Evolutionary conservation across 805 yeast genomes (phyloP).

Genomic region (Hanseniaspora taiwanica): DNA sequence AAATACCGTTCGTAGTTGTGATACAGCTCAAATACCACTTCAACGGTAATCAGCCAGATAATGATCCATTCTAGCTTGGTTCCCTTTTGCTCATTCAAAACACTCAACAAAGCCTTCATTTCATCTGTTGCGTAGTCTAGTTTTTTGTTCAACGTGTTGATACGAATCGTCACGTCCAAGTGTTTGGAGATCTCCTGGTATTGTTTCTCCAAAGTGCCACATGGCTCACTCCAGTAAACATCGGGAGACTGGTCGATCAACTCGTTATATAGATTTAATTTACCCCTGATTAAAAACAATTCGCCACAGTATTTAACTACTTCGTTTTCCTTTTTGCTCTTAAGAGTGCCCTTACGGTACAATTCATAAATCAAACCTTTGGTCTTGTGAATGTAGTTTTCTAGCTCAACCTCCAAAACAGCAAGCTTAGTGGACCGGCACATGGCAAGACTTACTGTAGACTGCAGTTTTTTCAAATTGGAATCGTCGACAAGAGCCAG

Average conservation of each 20-base stretch:
- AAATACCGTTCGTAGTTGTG: constrained; percentile 52
- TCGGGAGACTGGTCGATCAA: constrained; percentile 79
- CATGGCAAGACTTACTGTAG: constrained; percentile 44
- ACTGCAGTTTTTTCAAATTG: not conserved
- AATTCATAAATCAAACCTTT: constrained; percentile 45
- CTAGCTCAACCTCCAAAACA: constrained; percentile 60
- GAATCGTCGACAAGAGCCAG: not conserved
- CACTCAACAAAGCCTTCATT: constrained; percentile 60
- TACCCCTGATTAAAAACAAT: constrained; percentile 64
- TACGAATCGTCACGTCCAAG: constrained; percentile 66
- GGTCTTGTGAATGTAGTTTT: constrained; percentile 50
- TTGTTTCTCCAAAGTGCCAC: constrained; percentile 47
- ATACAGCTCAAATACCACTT: constrained; percentile 67
- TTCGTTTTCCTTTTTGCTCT: constrained; percentile 44
- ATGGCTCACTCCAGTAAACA: constrained; percentile 83
- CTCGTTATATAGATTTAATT: constrained; percentile 74
- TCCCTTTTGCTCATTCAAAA: constrained; percentile 63
- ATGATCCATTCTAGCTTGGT: constrained; percentile 81
- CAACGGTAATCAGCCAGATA: constrained; percentile 68
- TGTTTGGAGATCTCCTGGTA: constrained; percentile 58
- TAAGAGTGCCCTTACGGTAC: constrained; percentile 46
- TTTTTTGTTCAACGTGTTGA: constrained; percentile 67
- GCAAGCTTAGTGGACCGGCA: constrained; percentile 81
- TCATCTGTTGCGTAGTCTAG: constrained; percentile 87
- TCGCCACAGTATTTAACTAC: constrained; percentile 61